Conservation (phyloP, 2,329 filamentous ascomycete species). For the Microascus cirrosus region DNA sequence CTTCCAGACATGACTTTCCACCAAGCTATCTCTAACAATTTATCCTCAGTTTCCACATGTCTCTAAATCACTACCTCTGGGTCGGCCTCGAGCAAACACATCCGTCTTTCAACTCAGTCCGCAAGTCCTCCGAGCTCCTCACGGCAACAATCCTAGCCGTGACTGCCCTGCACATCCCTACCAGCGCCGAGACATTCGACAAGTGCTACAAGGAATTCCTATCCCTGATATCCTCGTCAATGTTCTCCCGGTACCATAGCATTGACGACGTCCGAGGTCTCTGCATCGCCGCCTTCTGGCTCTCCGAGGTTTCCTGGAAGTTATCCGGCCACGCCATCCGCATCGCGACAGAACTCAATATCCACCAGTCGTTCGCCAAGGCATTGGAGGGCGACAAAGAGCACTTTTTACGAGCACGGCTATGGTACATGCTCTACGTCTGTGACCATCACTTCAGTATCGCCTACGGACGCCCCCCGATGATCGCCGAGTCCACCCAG, state of each 20-base stretch:
- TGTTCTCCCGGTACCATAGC: not conserved
- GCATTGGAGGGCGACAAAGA: not conserved
- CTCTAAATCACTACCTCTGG: not conserved
- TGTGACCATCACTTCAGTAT: not conserved
- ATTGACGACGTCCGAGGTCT: not conserved
- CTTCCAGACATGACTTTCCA: not conserved
- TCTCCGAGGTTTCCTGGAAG: not conserved
- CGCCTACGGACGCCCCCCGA: not conserved
- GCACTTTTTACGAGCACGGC: not conserved
- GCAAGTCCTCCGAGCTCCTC: not conserved
- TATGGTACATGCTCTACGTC: not conserved
- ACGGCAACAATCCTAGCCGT: not conserved
- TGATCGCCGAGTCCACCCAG: not conserved
- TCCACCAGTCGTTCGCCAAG: not conserved
- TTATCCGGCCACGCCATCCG: not conserved
- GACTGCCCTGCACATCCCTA: not conserved
- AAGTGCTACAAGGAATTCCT: not conserved
- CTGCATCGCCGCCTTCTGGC: not conserved
- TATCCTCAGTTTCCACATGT: not conserved
- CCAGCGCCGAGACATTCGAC: not conserved
- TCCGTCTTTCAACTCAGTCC: not conserved
- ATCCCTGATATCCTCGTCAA: not conserved
- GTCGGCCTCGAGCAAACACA: not conserved
- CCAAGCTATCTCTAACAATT: not conserved
- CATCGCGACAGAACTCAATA: not conserved